Conservation (phyloP, 73 alveolate genomes). For the Tetrahymena malaccensis region DNA sequence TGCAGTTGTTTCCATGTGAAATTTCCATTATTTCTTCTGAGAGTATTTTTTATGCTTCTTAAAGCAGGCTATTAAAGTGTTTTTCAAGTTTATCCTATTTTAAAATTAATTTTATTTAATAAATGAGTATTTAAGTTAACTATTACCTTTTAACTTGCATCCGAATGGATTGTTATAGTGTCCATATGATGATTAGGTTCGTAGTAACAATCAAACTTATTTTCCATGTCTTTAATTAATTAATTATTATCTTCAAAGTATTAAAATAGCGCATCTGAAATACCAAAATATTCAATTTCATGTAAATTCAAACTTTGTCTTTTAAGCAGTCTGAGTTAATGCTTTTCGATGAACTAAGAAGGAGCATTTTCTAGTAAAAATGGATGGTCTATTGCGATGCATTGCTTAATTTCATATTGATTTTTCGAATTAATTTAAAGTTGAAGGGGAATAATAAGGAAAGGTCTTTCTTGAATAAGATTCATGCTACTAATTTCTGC, state of each 20-base stretch:
- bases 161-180: neutral
- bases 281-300: neutral
- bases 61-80: neutral
- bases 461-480: neutral
- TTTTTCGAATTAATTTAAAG: neutral
- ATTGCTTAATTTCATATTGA: neutral
- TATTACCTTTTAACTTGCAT: neutral
- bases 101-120: no score
- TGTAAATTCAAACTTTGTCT: neutral
- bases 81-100: neutral
- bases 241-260: neutral
- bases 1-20: neutral
- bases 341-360: neutral
- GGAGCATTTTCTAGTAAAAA: neutral
- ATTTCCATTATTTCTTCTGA: neutral
- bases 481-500: neutral
- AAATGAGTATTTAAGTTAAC: no score
- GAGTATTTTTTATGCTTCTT: neutral
- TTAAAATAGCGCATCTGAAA: neutral
- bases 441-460: neutral
- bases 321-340: neutral
- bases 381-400: neutral
- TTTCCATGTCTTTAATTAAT: neutral
- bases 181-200: neutral
- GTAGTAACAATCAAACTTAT: neutral